phyloP scores from a whole-genome alignment of 345 rosid genomes.

The Anastatica hierochuntica region DNA sequence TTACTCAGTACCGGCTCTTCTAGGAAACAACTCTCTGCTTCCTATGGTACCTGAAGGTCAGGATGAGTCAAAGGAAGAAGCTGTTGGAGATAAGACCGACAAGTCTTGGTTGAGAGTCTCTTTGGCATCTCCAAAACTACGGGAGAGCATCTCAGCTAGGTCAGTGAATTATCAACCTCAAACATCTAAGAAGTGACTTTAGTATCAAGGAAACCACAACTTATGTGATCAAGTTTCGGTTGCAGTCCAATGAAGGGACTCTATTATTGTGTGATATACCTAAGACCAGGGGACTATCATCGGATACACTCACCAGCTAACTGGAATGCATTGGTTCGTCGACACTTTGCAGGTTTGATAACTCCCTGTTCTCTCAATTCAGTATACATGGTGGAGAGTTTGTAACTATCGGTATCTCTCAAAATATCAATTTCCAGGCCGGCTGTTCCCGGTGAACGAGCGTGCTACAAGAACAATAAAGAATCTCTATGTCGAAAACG shows the following conservation, averaged over 20 bases:
- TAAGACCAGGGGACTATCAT: slow-evolving; percentile 90
- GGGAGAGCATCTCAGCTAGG: slow-evolving; percentile 43
- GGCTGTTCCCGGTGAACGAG: slow-evolving; percentile 66
- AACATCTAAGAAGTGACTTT: not conserved
- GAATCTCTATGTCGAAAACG: slow-evolving; percentile 88
- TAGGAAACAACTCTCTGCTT: slow-evolving; percentile 63
- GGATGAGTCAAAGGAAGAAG: slow-evolving; percentile 28
- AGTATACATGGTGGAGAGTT: not conserved
- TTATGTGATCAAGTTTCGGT: not conserved
- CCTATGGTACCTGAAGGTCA: slow-evolving; percentile 47
- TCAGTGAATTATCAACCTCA: slow-evolving; percentile 17
- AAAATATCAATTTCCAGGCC: slow-evolving; percentile 32
- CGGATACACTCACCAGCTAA: slow-evolving; percentile 85
- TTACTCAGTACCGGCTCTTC: slow-evolving; percentile 77
- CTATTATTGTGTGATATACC: slow-evolving; percentile 88
- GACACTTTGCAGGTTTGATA: slow-evolving; percentile 80
- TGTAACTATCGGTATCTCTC: not conserved
- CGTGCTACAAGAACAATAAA: slow-evolving; percentile 85
- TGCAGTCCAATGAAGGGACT: slow-evolving; percentile 84
- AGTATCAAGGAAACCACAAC: not conserved
- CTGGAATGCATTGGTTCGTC: slow-evolving; percentile 76
- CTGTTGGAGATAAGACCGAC: slow-evolving; percentile 33
- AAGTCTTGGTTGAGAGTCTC: slow-evolving; percentile 81
- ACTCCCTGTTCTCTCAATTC: not conserved
- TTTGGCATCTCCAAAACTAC: slow-evolving; percentile 69